Evolutionary conservation across 768 basidiomycete genomes (phyloP), one percentile per base, ranked within the genome.

Genomic region (Agaricus bisporus): DNA sequence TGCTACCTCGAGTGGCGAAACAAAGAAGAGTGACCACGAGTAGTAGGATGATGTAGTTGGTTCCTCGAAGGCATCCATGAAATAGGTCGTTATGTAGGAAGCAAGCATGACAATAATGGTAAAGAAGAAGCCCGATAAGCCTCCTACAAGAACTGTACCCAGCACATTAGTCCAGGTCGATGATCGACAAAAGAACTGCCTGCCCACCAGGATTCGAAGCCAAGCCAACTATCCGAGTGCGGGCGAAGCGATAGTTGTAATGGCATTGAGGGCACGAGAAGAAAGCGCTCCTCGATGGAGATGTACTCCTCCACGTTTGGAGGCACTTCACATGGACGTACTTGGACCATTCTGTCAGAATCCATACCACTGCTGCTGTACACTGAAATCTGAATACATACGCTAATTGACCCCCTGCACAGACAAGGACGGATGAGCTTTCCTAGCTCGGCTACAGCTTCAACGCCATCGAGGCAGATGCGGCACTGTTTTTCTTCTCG

Each of bases 301-400:
- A 83, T 0, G 75, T 72, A 37, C 75, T 82, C 54, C 90, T 75
- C 90, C 90, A 92, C 49, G 70, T 75, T 57, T 88, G 82, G 5
- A 91, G 75, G 61, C 89, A 91, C 61, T 81, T 80, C 47, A 91
- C 75, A 68, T 92, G 90, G 32, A 91, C 89, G 64, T 83, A 82
- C 88, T 90, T 61, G 29, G 22, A 11, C n/a, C 3, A 48, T 51
- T 17, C 28, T 43, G 25, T 43, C 22, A 49, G 43, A 51, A 12
- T 17, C 20, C 11, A 44, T 32, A 58, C 51, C 67, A 41, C 64
- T 32, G 25, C 6, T 14, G 14, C 51, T 54, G 42, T 49, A 12
- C 48, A 48, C 47, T 48, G 35, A 46, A n/a, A n/a, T n/a, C 18
- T 45, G 43, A 35, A 25, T 28, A 60, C 74, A 59, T 61, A 77